Evolutionary conservation across 192 early-diverging fungal species (phyloP).

Genomic region (Coemansia sp.): DNA sequence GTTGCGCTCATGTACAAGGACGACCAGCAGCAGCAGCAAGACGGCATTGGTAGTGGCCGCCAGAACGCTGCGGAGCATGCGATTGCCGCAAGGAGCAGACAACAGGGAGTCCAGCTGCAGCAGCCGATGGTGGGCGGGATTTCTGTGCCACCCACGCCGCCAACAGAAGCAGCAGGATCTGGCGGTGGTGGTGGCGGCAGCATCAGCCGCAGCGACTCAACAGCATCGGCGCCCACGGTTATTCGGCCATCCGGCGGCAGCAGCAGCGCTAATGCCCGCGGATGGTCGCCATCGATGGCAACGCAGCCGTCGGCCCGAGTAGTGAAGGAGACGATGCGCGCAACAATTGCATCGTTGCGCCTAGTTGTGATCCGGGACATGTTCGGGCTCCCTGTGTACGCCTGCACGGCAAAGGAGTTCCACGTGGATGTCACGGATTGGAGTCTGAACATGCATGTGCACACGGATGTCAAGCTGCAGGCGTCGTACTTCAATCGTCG

Average conservation of each 20-base stretch:
- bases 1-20: slow-evolving; percentile 60
- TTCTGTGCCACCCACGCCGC: not conserved
- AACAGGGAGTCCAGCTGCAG: not conserved
- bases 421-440: slow-evolving; percentile 81
- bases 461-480: slow-evolving; percentile 68
- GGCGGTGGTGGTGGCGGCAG: not conserved
- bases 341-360: slow-evolving; percentile 40
- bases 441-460: slow-evolving; percentile 68
- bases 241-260: slow-evolving; percentile 3
- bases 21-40: not conserved
- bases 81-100: not conserved
- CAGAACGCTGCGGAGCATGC: not conserved
- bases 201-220: not conserved
- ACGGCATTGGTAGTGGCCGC: not conserved
- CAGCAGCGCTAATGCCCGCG: not conserved
- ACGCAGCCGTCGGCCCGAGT: slow-evolving; percentile 16
- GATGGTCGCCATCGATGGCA: not conserved
- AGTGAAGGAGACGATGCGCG: slow-evolving; percentile 51
- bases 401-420: slow-evolving; percentile 79
- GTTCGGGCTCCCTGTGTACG: slow-evolving; percentile 90
- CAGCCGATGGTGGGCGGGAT: not conserved
- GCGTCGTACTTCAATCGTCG: slow-evolving; percentile 95
- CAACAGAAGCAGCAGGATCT: not conserved
- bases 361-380: slow-evolving; percentile 92
- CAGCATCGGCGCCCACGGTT: slow-evolving; percentile 15